Evolutionary conservation across 768 basidiomycete species (phyloP).

Genomic region (Kwoniella pini): DNA sequence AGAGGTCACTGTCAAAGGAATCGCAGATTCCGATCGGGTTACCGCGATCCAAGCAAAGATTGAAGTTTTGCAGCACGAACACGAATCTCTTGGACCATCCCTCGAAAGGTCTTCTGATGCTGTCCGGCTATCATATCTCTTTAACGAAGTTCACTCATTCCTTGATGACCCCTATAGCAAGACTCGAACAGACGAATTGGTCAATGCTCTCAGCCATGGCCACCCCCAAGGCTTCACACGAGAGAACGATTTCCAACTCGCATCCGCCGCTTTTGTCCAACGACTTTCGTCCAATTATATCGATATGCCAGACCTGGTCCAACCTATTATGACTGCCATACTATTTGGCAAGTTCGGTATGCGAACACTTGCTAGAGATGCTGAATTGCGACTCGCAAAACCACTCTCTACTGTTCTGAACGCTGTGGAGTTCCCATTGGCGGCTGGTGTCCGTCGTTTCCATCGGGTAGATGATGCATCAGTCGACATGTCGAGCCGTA

Average conservation of each 20-base stretch:
- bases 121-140: conserved; percentile 53
- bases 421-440: conserved; percentile 21
- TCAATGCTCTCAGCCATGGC: conserved; percentile 34
- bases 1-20: conserved; percentile 36
- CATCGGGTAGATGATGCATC: not conserved
- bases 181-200: conserved; percentile 61
- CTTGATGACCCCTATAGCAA: conserved; percentile 62
- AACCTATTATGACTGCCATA: conserved; percentile 68
- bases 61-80: conserved; percentile 9
- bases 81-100: conserved; percentile 24
- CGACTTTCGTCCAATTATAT: conserved; percentile 69
- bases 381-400: conserved; percentile 10
- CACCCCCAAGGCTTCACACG: conserved; percentile 55
- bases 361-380: conserved; percentile 57
- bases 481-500: conserved; percentile 10
- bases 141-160: conserved; percentile 68
- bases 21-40: conserved; percentile 36
- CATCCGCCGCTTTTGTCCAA: conserved; percentile 73
- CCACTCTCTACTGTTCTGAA: conserved; percentile 4
- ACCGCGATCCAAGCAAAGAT: conserved; percentile 9
- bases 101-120: conserved; percentile 21
- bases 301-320: conserved; percentile 70
- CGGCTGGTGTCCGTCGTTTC: conserved; percentile 3
- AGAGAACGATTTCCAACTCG: conserved; percentile 75
- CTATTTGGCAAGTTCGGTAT: conserved; percentile 72